phyloP scores from a whole-genome alignment of 1,284 basidiomycete genomes.

The Grifola frondosa region DNA sequence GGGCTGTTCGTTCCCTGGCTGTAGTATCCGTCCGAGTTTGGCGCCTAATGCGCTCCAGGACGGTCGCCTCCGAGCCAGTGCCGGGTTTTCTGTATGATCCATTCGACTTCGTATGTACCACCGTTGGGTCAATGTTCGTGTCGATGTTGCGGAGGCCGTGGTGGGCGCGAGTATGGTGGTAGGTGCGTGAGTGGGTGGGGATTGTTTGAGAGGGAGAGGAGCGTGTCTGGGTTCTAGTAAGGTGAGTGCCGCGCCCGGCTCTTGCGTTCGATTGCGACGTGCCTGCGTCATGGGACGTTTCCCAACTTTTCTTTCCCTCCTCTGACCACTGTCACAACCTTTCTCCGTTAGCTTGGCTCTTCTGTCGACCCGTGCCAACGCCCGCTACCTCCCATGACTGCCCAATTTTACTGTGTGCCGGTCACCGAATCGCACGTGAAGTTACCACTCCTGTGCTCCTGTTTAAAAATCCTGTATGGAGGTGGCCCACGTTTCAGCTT shows the following conservation, averaged over 20 bases:
- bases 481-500: too few species aligned
- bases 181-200: not conserved
- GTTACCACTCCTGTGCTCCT: too few species aligned
- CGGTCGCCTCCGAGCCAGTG: constrained; percentile 5
- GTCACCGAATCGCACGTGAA: too few species aligned
- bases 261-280: constrained; percentile 21
- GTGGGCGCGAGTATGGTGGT: constrained; percentile 1
- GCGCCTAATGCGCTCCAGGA: constrained; percentile 19
- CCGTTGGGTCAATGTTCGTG: constrained; percentile 6
- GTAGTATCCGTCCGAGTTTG: constrained; percentile 10
- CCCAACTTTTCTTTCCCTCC: constrained; percentile 1
- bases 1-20: constrained; percentile 5
- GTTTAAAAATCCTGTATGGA: too few species aligned
- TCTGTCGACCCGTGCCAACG: too few species aligned
- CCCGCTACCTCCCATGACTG: too few species aligned
- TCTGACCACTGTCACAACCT: constrained; percentile 10
- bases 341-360: constrained; percentile 18
- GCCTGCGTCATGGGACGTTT: constrained; percentile 23
- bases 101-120: constrained; percentile 12
- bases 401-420: too few species aligned
- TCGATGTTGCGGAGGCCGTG: too few species aligned
- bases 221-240: constrained; percentile 12
- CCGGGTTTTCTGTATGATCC: constrained; percentile 12
- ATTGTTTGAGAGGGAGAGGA: constrained; percentile 4
- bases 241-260: constrained; percentile 17